phyloP scores from a whole-genome alignment of 129 eudicot species.

The Kitagawia praeruptora region DNA sequence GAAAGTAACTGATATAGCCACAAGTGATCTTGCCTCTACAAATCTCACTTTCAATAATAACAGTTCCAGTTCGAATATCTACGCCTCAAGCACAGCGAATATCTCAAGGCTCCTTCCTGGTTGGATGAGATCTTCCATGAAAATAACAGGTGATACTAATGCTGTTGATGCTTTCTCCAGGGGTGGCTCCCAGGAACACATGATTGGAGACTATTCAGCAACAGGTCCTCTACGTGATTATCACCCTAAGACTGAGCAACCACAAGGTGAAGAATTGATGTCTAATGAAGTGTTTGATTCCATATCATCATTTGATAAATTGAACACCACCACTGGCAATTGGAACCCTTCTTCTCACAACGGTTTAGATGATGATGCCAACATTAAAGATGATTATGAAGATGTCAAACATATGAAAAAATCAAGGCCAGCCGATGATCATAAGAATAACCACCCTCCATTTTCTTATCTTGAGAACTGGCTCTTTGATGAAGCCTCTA shows the following conservation, averaged over 20 bases:
- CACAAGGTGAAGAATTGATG: conserved; percentile 8
- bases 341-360: conserved; percentile 3
- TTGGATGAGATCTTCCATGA: conserved; percentile 59
- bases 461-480: conserved; percentile 67
- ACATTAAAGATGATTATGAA: neutral
- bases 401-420: conserved; percentile 21
- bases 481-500: conserved; percentile 60
- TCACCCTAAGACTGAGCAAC: conserved; percentile 15
- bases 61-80: conserved; percentile 12
- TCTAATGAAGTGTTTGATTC: conserved; percentile 41
- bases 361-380: neutral
- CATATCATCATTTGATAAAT: conserved; percentile 36
- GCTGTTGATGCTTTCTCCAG: neutral
- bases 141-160: neutral
- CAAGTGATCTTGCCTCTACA: neutral
- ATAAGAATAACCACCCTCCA: conserved; percentile 24
- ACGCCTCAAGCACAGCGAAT: conserved; percentile 67
- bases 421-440: conserved; percentile 14
- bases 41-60: neutral
- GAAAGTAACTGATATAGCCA: neutral
- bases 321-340: conserved; percentile 7
- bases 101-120: conserved; percentile 65
- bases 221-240: neutral
- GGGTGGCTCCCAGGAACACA: neutral
- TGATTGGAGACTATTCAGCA: neutral